These are phyloP conservation scores for Fraxinus americana DNA, from an alignment of 257 asterid species.

Conservation along the genomic window DNA sequence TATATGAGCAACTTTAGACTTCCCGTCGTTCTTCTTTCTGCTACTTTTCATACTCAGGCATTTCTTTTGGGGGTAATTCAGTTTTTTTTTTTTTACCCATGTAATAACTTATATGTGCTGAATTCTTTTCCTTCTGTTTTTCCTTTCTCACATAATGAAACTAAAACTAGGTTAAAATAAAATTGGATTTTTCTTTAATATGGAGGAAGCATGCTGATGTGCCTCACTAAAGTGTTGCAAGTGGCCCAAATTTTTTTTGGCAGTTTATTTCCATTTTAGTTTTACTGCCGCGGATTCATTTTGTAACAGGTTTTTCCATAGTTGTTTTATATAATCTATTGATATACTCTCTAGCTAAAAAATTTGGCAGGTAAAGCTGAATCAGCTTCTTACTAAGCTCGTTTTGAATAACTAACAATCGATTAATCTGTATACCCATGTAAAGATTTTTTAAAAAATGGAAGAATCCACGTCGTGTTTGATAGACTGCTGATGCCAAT, in stretches of 20 bases:
- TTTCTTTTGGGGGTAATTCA: not conserved
- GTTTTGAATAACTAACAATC: not conserved
- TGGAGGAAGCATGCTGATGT: not conserved
- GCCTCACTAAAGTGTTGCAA: not conserved
- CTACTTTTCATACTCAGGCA: not conserved
- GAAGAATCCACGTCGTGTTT: not conserved
- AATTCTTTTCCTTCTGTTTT: not conserved
- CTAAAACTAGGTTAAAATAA: not conserved
- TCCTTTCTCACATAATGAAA: not conserved
- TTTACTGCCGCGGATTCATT: not conserved
- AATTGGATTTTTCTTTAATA: not conserved
- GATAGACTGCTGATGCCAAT: not conserved
- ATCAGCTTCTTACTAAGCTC: not conserved
- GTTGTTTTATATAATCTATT: not conserved
- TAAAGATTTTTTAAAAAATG: not conserved
- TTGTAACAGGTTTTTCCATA: not conserved
- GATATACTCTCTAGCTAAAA: not conserved
- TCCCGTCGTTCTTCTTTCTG: not conserved
- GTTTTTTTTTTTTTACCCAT: not conserved
- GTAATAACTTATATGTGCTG: slow-evolving; percentile 4
- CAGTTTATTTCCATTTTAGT: not conserved
- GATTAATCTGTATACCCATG: not conserved
- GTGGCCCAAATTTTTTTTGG: not conserved
- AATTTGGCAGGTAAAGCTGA: not conserved
- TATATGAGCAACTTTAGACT: not conserved